Conservation (phyloP, 805 yeast species). For the Debaryomyces hansenii region DNA sequence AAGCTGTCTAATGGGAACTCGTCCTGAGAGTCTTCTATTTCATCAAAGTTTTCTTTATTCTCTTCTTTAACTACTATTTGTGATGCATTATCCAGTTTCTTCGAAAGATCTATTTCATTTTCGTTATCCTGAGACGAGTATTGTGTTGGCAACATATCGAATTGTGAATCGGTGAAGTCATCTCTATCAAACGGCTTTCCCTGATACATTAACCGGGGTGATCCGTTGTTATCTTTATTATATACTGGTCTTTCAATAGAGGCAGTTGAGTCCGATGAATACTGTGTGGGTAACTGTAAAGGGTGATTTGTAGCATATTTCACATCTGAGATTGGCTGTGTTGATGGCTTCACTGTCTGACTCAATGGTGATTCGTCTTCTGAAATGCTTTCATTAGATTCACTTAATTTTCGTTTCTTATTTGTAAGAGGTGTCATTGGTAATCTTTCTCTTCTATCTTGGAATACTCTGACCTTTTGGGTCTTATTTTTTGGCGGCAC, state of each 20-base stretch:
- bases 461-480: too few species aligned
- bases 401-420: neutral
- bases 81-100: neutral
- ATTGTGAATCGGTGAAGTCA: slow-evolving; percentile 10
- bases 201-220: neutral
- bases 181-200: neutral
- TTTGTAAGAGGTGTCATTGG: neutral
- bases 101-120: neutral
- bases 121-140: slow-evolving; percentile 21
- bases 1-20: slow-evolving; percentile 1
- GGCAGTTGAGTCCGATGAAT: slow-evolving; percentile 3
- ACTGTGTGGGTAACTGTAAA: slow-evolving; percentile 5
- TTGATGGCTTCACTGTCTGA: neutral
- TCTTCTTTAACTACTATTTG: neutral
- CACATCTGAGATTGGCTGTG: neutral
- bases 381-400: neutral
- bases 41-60: neutral
- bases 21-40: slow-evolving; percentile 10
- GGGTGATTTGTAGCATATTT: neutral
- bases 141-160: slow-evolving; percentile 25
- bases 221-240: neutral
- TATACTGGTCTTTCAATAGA: neutral
- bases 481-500: neutral
- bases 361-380: neutral
- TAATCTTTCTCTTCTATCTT: neutral